Evolutionary conservation across 2,329 filamentous ascomycete species (phyloP), one percentile per base, ranked within the genome.

Genomic region (Sordariomycetes sp.): DNA sequence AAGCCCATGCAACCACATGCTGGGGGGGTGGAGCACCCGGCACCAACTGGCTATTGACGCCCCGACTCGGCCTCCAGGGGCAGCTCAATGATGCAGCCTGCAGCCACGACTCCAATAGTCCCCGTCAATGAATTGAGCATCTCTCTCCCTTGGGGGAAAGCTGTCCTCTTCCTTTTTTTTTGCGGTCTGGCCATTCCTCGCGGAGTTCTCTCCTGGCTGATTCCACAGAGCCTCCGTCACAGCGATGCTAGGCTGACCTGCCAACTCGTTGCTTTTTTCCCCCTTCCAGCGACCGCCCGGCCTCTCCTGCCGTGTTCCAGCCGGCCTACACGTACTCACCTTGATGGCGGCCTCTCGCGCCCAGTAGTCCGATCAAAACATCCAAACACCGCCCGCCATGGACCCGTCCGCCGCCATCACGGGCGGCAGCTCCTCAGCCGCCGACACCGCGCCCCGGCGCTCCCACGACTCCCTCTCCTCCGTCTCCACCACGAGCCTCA

Each of bases 401-500:
- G 39, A 24, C 12, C 24, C 39, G 12, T 42, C 42, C 22, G 3
- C 25, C 28, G 54, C 22, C 28, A 35, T 39, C 24, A n/a, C 34
- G 34, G 15, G 20, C 10, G 8, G 45, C 15, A 52, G 28, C 48
- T 52, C 39, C 39, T 45, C 54, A 2, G 32, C 22, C 22, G 20
- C 25, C 51, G 7, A 34, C 12, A 17, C 28, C 56, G 39, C n/a
- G 17, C 22, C 8, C 24, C 53, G 52, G 6, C 22, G 15, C 20
- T 82, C 80, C 57, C 71, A 71, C 64, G 79, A 78, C 60, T 89
- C 88, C 3, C 69, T 81, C 52, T 89, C 86, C n/a, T 86, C 86
- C 48, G 84, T 84, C n/a, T 94, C 89, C 36, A 92, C 89, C 12
- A 90, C 86, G 3, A 92, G 89, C 64, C 76, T 94, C 15, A 82